Conservation (phyloP, 768 basidiomycete species). For the Ramaria sp. region DNA sequence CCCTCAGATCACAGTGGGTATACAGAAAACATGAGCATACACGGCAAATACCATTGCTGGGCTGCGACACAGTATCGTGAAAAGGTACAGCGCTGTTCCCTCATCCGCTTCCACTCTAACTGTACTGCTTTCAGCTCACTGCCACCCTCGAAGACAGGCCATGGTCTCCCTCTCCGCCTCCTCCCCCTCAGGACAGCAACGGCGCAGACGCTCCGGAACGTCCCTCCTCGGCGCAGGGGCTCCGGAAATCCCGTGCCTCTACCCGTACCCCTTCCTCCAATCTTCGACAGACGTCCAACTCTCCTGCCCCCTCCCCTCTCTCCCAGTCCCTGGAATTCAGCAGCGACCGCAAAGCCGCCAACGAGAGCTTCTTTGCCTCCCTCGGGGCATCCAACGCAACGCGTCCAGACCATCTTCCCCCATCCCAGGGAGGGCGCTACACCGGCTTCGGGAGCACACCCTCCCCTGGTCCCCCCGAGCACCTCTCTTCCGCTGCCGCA, state of each 20-base stretch:
- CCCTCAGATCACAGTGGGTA: conserved; percentile 62
- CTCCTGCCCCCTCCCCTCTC: conserved; percentile 48
- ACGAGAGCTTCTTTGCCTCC: conserved; percentile 78
- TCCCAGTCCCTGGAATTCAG: conserved; percentile 34
- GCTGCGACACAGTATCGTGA: conserved; percentile 90
- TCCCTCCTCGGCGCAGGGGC: conserved; percentile 68
- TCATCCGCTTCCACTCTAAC: not conserved
- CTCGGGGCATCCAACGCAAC: conserved; percentile 75
- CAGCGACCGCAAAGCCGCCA: conserved; percentile 58
- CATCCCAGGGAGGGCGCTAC: conserved; percentile 90
- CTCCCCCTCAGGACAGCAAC: conserved; percentile 30
- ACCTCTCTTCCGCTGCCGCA: conserved; percentile 66
- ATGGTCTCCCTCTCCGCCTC: conserved; percentile 72
- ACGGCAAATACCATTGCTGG: conserved; percentile 88
- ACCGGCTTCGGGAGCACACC: conserved; percentile 87
- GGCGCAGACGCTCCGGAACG: conserved; percentile 36
- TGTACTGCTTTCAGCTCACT: conserved; percentile 50
- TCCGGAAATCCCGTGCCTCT: conserved; percentile 78
- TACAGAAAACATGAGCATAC: conserved; percentile 44
- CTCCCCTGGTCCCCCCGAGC: conserved; percentile 29
- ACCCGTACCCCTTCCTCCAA: conserved; percentile 33
- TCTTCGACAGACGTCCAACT: conserved; percentile 34
- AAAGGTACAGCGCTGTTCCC: conserved; percentile 48
- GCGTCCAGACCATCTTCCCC: conserved; percentile 71
- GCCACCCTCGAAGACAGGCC: conserved; percentile 59